A percentile compares a stretch with the other conserved stretches of the same genome.
Evolutionary conservation across 345 rosid genomes (phyloP).

Genomic region (Excoecaria cochinchinensis): DNA sequence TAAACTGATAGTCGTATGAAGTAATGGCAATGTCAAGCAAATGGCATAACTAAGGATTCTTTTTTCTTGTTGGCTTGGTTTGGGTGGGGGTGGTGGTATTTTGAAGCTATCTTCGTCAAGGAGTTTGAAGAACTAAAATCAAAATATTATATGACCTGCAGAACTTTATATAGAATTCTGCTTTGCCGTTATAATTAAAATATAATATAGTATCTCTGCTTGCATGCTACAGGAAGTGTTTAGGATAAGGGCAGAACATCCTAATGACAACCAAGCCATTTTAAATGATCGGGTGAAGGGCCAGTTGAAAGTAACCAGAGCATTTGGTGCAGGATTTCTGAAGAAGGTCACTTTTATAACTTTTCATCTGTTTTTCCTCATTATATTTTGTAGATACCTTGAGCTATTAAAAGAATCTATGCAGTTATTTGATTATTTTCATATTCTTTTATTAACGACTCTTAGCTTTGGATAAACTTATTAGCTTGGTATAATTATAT

Average conservation of each 20-base stretch:
- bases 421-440: neutral
- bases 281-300: slow-evolving; percentile 92
- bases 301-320: slow-evolving; percentile 88
- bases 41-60: slow-evolving; percentile 3
- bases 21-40: neutral
- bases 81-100: too few relatives aligned
- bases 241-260: slow-evolving; percentile 81
- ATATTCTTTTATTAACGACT: neutral
- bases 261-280: slow-evolving; percentile 74
- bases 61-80: too few relatives aligned
- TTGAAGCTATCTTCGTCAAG: neutral
- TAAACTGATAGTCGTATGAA: neutral
- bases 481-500: neutral
- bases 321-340: slow-evolving; percentile 91
- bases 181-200: slow-evolving; percentile 6
- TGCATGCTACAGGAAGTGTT: slow-evolving; percentile 65
- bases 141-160: neutral
- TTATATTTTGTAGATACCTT: neutral
- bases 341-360: slow-evolving; percentile 64
- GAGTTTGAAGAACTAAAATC: slow-evolving; percentile 1
- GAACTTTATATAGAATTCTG: neutral
- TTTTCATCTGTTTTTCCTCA: neutral
- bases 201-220: slow-evolving; percentile 3
- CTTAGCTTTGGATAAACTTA: neutral
- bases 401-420: neutral